Evolutionary conservation across 345 rosid species (phyloP), one percentile per base, ranked within the genome.

Genomic region (Populus simonii): DNA sequence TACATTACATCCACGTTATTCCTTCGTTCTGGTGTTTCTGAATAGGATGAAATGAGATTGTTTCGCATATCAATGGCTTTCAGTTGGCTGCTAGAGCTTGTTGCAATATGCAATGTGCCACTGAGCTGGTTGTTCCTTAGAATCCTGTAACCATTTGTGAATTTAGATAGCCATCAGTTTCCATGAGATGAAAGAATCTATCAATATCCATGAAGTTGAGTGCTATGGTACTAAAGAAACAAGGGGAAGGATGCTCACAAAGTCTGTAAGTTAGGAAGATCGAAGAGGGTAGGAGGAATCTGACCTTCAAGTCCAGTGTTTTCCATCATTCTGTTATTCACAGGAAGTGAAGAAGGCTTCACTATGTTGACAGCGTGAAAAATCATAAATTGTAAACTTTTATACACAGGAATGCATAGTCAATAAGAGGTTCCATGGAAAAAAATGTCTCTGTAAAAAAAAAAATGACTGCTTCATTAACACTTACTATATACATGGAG

Each of bases 321-420:
- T 31, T 94, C 93, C 94, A 94, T 81, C 79, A 79, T 72, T 83
- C 98, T 96, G 91, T 6, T 51, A 51, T 17, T 51, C 57, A 51
- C n/a, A 18, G 57, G 57, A 51, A 17, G 57, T n/a, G 3, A 51
- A 41, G 45, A 41, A 41, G 45, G 13, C 13, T 41, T 41, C 57
- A 51, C n/a, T 6, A 51, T 18, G 57, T 51, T 51, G 57, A 51
- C n/a, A 51, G n/a, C 57, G n/a, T 51, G 57, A 51, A 18, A 51
- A 51, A 51, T 16, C 57, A 51, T 18, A 6, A 51, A 51, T 51
- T 51, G n/a, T 17, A 51, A 18, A 17, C 57, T 51, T 51, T 17
- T 17, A 51, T 51, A 17, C 57, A 17, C 57, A 17, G 2, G 57
- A 6, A 51, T 51, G 57, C 57, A 51, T 51, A 51, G 15, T 51